A percentile compares a stretch with the other conserved stretches of the same genome.
Evolutionary conservation across 106 monocot species (phyloP).

Genomic region (Narthecium ossifragum): DNA sequence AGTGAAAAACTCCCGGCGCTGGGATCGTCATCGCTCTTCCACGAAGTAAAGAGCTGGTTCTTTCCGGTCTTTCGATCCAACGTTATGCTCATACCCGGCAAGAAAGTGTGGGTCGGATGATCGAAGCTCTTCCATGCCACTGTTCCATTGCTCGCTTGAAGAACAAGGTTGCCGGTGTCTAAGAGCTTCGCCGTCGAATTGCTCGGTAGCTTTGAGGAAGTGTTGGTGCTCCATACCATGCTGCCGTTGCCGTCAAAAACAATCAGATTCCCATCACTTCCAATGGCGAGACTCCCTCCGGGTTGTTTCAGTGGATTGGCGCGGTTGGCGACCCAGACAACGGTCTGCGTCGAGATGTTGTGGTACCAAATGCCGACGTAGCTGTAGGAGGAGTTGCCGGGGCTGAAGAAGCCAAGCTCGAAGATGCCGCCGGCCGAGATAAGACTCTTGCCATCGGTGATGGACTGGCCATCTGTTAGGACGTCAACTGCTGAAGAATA

Average conservation of each 20-base stretch:
- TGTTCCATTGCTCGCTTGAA: not conserved
- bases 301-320: slow-evolving; percentile 17
- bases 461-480: slow-evolving; percentile 7
- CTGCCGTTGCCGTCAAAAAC: slow-evolving; percentile 5
- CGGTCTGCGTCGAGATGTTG: slow-evolving; percentile 9
- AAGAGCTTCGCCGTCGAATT: slow-evolving; percentile 9
- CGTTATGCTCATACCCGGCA: slow-evolving; percentile 33
- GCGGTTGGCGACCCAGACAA: slow-evolving; percentile 53
- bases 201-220: not conserved
- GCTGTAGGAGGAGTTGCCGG: slow-evolving; percentile 14
- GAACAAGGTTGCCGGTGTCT: slow-evolving; percentile 29
- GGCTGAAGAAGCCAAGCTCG: slow-evolving; percentile 49
- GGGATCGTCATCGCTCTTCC: slow-evolving; percentile 44
- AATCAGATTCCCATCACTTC: slow-evolving; percentile 12
- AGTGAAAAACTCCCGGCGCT: slow-evolving; percentile 31
- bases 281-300: slow-evolving; percentile 13
- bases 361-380: slow-evolving; percentile 51
- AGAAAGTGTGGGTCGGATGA: slow-evolving; percentile 39
- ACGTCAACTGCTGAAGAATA: slow-evolving; percentile 12
- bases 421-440: slow-evolving; percentile 23
- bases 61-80: slow-evolving; percentile 11
- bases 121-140: slow-evolving; percentile 43
- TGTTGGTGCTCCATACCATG: slow-evolving; percentile 24
- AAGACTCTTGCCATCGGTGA: slow-evolving; percentile 21
- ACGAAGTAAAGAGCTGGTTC: slow-evolving; percentile 24